Evolutionary conservation across 495 filamentous ascomycete genomes (phyloP).

Genomic region (Penicillium waksmanii): DNA sequence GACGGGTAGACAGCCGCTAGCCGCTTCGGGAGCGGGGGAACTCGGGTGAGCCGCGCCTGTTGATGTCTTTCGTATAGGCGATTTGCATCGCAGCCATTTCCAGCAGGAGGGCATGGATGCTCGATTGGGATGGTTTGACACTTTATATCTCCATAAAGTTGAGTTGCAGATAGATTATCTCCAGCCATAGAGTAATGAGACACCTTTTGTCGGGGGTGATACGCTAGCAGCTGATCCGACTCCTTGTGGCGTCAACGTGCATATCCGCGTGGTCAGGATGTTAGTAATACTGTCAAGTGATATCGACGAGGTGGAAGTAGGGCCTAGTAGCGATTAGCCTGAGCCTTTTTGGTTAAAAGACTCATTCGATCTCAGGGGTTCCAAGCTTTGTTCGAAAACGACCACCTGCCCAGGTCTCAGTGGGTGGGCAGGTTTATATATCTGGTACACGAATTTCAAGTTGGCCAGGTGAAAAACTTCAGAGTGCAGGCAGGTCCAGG

Average conservation of each 20-base stretch:
- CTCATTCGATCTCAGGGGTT: too few relatives aligned
- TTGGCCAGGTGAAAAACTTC: too few relatives aligned
- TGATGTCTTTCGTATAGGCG: not conserved
- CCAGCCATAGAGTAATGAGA: too few relatives aligned
- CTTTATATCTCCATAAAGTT: too few relatives aligned
- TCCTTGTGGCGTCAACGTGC: slow-evolving; percentile 5
- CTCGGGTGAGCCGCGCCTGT: not conserved
- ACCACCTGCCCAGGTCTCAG: too few relatives aligned
- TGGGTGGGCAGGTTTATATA: too few relatives aligned
- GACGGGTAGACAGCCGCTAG: slow-evolving; percentile 3
- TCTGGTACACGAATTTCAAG: too few relatives aligned
- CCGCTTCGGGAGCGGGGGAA: slow-evolving; percentile 3
- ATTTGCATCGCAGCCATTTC: slow-evolving; percentile 1
- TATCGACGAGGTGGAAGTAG: not conserved
- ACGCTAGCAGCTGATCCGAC: slow-evolving; percentile 3
- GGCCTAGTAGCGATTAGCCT: too few relatives aligned
- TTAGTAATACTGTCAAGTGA: slow-evolving; percentile 4
- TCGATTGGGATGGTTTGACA: not conserved
- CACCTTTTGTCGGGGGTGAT: not conserved
- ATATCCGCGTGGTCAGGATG: slow-evolving; percentile 1
- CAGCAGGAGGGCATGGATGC: not conserved
- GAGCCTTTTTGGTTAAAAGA: too few relatives aligned
- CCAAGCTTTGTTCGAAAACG: too few relatives aligned
- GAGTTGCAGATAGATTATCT: too few relatives aligned
- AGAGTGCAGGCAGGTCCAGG: too few relatives aligned